Evolutionary conservation across 345 rosid species (phyloP).

Genomic region (Camelina neglecta): DNA sequence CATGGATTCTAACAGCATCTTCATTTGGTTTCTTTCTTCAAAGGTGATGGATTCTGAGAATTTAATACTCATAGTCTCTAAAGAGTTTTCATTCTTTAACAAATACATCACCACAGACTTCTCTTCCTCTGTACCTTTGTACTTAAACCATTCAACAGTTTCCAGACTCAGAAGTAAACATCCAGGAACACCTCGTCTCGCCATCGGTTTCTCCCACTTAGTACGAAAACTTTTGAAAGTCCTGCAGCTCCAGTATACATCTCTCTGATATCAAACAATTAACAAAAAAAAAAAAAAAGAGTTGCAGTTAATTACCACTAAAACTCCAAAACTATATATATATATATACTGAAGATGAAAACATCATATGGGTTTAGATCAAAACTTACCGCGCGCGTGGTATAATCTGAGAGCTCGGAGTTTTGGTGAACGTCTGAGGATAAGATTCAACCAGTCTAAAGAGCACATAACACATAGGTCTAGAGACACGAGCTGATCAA

Average conservation of each 20-base stretch:
- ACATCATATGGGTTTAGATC: neutral
- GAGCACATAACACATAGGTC: slow-evolving; percentile 13
- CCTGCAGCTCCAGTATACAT: neutral
- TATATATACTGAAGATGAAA: slow-evolving; percentile 5
- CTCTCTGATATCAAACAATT: slow-evolving; percentile 19
- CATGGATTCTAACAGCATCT: neutral
- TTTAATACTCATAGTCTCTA: neutral
- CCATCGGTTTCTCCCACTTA: neutral
- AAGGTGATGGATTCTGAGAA: neutral
- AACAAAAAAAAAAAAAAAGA: neutral
- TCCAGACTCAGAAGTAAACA: slow-evolving; percentile 5
- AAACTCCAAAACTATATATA: too few relatives aligned
- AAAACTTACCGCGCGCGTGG: neutral
- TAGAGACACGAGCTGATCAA: slow-evolving; percentile 21
- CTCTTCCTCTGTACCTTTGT: slow-evolving; percentile 11
- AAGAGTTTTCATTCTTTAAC: neutral
- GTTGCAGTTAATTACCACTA: neutral
- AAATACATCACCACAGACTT: neutral
- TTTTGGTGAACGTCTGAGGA: slow-evolving; percentile 1
- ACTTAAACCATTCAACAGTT: neutral
- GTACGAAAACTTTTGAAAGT: neutral
- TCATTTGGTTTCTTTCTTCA: neutral
- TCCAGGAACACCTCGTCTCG: slow-evolving; percentile 15
- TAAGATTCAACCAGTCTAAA: slow-evolving; percentile 10
- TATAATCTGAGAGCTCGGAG: slow-evolving; percentile 1